phyloP scores from a whole-genome alignment of 2,329 filamentous ascomycete genomes.

The Diaporthe humulicola region DNA sequence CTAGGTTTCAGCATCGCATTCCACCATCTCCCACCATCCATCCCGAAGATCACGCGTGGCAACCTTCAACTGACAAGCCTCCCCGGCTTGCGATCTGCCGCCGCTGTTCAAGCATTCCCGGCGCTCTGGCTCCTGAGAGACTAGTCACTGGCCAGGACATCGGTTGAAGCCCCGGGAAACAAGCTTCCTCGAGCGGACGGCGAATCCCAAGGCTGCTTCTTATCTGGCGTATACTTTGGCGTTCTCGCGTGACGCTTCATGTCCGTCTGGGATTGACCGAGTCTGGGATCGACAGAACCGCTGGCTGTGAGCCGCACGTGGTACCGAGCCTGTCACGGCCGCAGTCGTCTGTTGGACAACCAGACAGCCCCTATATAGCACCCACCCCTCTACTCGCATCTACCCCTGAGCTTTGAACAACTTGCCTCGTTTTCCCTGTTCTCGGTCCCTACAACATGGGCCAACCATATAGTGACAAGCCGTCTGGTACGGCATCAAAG shows the following conservation, averaged over 20 bases:
- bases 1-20: constrained; percentile 29
- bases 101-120: constrained; percentile 5
- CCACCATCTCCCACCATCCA: not conserved
- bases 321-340: constrained; percentile 37
- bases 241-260: constrained; percentile 41
- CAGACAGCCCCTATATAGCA: constrained; percentile 45
- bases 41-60: constrained; percentile 10
- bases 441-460: constrained; percentile 48
- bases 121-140: constrained; percentile 24
- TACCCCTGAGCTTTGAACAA: not conserved
- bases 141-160: constrained; percentile 21
- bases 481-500: constrained; percentile 50
- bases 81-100: constrained; percentile 11
- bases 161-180: constrained; percentile 33
- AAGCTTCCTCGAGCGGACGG: constrained; percentile 20
- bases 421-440: constrained; percentile 43
- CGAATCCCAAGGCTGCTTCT: constrained; percentile 41
- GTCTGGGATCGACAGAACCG: constrained; percentile 40
- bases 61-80: constrained; percentile 14
- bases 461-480: constrained; percentile 46
- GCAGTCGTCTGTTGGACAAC: constrained; percentile 15
- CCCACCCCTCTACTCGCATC: constrained; percentile 35
- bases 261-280: constrained; percentile 42
- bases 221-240: constrained; percentile 37
- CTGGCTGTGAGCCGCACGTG: constrained; percentile 14